Percentiles rank a stretch among this genome's conserved stretches.
Evolutionary conservation across 371 early-diverging fungal genomes (phyloP).

Genomic region (Massospora cicadina): DNA sequence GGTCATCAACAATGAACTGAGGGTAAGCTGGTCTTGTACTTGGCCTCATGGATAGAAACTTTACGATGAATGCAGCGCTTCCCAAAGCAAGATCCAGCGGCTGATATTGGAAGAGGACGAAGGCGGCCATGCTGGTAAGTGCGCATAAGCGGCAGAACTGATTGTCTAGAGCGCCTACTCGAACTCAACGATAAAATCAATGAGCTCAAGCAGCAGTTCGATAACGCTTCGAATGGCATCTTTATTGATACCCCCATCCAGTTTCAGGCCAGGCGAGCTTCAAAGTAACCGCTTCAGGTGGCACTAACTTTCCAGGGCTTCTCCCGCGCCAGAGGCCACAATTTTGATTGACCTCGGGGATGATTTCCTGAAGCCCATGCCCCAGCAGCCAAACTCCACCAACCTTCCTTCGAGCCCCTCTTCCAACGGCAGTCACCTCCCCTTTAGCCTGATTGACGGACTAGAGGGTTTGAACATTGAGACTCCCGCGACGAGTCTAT

Average conservation of each 20-base stretch:
- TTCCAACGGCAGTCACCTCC: background rate
- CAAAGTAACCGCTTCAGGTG: background rate
- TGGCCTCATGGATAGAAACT: background rate
- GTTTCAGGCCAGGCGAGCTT: background rate
- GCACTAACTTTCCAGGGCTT: background rate
- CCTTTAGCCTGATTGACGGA: background rate
- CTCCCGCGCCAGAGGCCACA: background rate
- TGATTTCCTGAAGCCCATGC: background rate
- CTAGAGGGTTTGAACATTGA: background rate
- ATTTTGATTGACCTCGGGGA: constrained; percentile 8
- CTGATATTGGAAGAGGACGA: constrained; percentile 10
- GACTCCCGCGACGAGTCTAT: background rate
- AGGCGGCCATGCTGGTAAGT: background rate
- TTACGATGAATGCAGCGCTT: constrained; percentile 11
- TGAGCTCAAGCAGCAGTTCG: constrained; percentile 2
- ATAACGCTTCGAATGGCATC: constrained; percentile 5
- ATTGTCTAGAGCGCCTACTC: background rate
- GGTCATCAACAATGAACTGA: background rate
- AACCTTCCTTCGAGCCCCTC: background rate
- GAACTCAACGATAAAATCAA: constrained; percentile 6
- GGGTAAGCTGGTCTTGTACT: background rate
- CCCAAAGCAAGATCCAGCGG: constrained; percentile 7
- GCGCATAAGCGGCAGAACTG: background rate
- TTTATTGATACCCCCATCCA: background rate
- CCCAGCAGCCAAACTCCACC: background rate